Conservation (phyloP, 352 stramenopile genomes). For the Phytopythium cucurbitacearum region DNA sequence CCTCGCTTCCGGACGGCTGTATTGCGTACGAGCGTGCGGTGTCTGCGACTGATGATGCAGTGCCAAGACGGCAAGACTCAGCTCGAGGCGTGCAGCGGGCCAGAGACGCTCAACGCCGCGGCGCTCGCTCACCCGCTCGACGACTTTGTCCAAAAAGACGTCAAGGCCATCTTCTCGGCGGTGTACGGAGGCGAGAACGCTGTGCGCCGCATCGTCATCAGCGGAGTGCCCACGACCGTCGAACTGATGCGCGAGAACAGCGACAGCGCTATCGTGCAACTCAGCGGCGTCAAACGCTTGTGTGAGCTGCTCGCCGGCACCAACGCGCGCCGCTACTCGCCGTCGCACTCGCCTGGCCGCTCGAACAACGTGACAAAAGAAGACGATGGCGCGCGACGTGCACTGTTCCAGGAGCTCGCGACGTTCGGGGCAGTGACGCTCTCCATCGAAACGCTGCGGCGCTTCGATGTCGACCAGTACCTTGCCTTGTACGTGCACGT, state of each 20-base stretch:
- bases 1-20: slow-evolving; percentile 48
- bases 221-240: slow-evolving; percentile 40
- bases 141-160: slow-evolving; percentile 67
- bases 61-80: slow-evolving; percentile 40
- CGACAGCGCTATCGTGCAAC: slow-evolving; percentile 59
- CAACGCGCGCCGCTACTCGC: slow-evolving; percentile 20
- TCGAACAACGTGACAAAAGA: slow-evolving; percentile 4
- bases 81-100: slow-evolving; percentile 35
- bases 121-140: slow-evolving; percentile 59
- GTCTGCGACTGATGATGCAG: slow-evolving; percentile 58
- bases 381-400: slow-evolving; percentile 7
- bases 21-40: slow-evolving; percentile 53
- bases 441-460: slow-evolving; percentile 32
- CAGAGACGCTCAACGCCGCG: slow-evolving; percentile 45
- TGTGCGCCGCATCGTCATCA: slow-evolving; percentile 55
- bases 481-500: slow-evolving; percentile 54
- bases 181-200: slow-evolving; percentile 69
- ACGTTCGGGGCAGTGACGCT: slow-evolving; percentile 30
- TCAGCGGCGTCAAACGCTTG: slow-evolving; percentile 41
- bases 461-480: slow-evolving; percentile 55
- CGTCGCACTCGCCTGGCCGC: slow-evolving; percentile 10
- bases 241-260: slow-evolving; percentile 64
- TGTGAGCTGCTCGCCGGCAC: slow-evolving; percentile 40
- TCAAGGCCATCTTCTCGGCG: slow-evolving; percentile 67
- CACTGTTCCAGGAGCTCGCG: slow-evolving; percentile 42